phyloP scores from a whole-genome alignment of 495 filamentous ascomycete genomes.

The Neurospora discreta region DNA sequence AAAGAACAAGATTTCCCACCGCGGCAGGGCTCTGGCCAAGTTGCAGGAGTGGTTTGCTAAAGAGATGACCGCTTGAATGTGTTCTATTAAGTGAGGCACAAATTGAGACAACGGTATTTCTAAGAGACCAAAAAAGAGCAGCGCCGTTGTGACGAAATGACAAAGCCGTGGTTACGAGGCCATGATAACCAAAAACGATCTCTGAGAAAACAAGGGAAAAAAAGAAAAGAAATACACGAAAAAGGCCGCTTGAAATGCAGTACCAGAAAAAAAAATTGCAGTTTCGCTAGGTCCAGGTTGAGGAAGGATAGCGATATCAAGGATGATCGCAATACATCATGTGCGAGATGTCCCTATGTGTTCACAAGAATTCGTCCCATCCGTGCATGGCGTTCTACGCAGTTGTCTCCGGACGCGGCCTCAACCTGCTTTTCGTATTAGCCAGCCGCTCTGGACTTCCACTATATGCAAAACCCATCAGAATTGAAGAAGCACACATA shows the following conservation, averaged over 20 bases:
- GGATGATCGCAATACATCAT: not conserved
- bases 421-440: no score
- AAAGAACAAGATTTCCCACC: conserved; percentile 93
- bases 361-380: not conserved
- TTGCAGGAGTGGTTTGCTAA: conserved; percentile 72
- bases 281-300: not conserved
- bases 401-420: not conserved
- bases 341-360: not conserved
- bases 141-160: not conserved
- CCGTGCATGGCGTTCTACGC: not conserved
- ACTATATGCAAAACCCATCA: no score
- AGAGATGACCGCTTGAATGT: conserved; percentile 19
- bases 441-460: no score
- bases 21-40: conserved; percentile 73
- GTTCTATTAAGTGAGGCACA: not conserved
- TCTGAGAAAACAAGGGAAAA: not conserved
- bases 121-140: not conserved
- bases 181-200: not conserved
- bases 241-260: not conserved
- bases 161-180: not conserved
- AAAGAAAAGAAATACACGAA: not conserved
- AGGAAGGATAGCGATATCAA: not conserved
- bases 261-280: not conserved
- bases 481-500: conserved; percentile 29
- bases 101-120: not conserved